Base-by-base conservation (phyloP, 441 rosid genomes). In the Dalechampia spathulata region DNA sequence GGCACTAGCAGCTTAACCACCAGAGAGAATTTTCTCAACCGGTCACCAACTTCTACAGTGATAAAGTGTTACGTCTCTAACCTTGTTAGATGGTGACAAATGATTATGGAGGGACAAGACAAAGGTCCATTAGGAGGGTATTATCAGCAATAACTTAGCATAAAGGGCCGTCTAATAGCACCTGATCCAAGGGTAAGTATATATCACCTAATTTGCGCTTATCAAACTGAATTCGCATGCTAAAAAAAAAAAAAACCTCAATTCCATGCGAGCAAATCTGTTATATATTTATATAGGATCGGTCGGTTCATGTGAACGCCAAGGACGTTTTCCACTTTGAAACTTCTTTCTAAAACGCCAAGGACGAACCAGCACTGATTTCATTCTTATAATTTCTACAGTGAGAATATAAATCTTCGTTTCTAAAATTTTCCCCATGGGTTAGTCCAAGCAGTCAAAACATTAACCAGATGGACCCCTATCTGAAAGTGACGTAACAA, bases 401-500 rank as follows among this genome's bases (percentile, higher is more conserved):
- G 17, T 23, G 45, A 48, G 21, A 25, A 53, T 62, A 60, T 25
- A 46, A 26, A 26, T 52, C 25, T 46, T 30, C 38, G 42, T 38
- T 52, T 3, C 23, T 23, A 38, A 36, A 47, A 32, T 30, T 12
- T 38, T 27, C 38, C 5, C 37, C 10, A 15, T 41, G 12, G 7
- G 52, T 51, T 30, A 30, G 34, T 30, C 4, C 10, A 26, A n/a
- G 54, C 63, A 46, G 39, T 37, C 28, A 59, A 61, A 39, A 25
- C 22, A 25, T 41, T 19, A 52, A 20, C 22, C 49, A 30, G 40
- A 19, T 47, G 40, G 62, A 52, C 42, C 64, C 64, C 57, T 20
- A 44, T 8, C 8, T 50, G 57, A 49, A 50, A 56, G 60, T 32
- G 65, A 72, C 65, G 22, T 37, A 21, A 64, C 66, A 53, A 51